phyloP scores from a whole-genome alignment of 345 rosid species.

The Citrus unshiu region DNA sequence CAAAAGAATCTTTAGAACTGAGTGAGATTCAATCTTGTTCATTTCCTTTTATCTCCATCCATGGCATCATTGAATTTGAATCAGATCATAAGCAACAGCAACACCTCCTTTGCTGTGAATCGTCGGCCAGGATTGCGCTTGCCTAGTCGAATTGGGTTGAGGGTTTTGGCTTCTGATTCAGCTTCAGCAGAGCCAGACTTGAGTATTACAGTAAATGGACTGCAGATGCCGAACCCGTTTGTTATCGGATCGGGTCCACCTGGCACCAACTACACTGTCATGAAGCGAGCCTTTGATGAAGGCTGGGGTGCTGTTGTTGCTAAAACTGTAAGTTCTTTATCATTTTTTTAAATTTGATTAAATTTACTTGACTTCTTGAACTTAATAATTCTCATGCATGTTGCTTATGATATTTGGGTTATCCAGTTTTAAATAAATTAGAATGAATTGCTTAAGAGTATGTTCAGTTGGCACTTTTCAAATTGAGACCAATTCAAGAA shows the following conservation, averaged over 20 bases:
- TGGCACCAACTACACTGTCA: constrained; percentile 93
- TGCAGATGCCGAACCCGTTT: constrained; percentile 86
- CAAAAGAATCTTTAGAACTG: not conserved
- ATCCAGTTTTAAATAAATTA: no score
- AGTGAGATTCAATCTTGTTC: constrained; percentile 21
- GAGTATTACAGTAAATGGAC: constrained; percentile 80
- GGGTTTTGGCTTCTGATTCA: constrained; percentile 38
- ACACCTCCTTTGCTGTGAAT: constrained; percentile 27
- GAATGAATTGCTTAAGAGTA: no score
- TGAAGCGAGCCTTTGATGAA: constrained; percentile 96
- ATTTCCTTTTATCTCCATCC: not conserved
- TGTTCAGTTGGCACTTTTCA: no score
- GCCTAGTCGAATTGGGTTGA: constrained; percentile 47
- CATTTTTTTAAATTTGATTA: not conserved
- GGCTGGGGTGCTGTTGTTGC: constrained; percentile 99
- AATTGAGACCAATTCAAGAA: not conserved
- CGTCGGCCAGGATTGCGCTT: constrained; percentile 25
- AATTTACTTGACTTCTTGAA: not conserved
- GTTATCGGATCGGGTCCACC: constrained; percentile 99
- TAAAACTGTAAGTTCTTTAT: constrained; percentile 63
- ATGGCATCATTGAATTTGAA: constrained; percentile 61
- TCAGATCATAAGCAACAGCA: constrained; percentile 37
- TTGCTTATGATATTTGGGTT: not conserved
- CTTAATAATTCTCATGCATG: not conserved
- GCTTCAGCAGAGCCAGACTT: constrained; percentile 62